phyloP scores from a whole-genome alignment of 495 filamentous ascomycete species.

The Daldinia grandis region DNA sequence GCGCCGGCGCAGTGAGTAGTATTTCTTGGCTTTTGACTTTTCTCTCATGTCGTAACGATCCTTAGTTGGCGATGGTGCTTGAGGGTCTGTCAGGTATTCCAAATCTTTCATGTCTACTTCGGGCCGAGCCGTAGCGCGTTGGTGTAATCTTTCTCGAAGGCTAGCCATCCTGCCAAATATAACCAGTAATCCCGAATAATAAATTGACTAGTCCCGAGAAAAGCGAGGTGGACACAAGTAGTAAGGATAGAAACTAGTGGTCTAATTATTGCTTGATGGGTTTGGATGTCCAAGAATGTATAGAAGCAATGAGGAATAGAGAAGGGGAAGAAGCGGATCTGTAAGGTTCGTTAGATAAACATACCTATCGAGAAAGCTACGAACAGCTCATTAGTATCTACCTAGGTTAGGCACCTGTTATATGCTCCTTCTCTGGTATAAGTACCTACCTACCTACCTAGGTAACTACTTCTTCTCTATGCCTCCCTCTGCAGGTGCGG shows the following conservation, averaged over 20 bases:
- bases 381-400: background rate
- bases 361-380: background rate
- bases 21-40: background rate
- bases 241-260: conserved; percentile 5
- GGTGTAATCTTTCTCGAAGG: conserved; percentile 14
- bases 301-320: background rate
- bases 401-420: too few relatives aligned
- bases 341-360: background rate
- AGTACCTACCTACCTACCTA: too few relatives aligned
- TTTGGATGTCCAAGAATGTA: conserved; percentile 10
- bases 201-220: background rate
- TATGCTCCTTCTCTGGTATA: background rate
- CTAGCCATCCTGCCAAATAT: conserved; percentile 15
- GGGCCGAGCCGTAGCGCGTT: background rate
- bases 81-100: background rate
- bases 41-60: background rate
- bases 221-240: background rate
- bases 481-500: background rate
- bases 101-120: background rate
- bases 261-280: conserved; percentile 8
- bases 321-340: background rate
- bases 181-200: background rate
- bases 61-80: background rate
- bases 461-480: background rate
- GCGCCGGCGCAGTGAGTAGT: conserved; percentile 19